Evolutionary conservation across 805 yeast species (phyloP).

Genomic region (Kodamaea kaohsiungensis): DNA sequence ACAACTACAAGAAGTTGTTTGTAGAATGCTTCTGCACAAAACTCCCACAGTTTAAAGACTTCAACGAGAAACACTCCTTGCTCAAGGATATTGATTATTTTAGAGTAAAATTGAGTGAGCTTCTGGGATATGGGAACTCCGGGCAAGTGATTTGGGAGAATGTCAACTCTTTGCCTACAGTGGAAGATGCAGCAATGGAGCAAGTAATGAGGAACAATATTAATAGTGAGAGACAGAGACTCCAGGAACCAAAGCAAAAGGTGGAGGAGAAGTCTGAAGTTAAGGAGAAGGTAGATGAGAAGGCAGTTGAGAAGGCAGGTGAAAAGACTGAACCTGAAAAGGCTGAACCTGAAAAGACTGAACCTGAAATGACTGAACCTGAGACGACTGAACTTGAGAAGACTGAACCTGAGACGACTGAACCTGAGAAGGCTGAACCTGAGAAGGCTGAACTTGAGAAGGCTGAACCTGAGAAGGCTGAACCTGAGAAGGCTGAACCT

Average conservation of each 20-base stretch:
- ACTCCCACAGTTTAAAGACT: slow-evolving; percentile 47
- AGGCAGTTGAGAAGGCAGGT: neutral
- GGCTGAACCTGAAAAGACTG: slow-evolving; percentile 15
- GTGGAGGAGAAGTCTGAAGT: slow-evolving; percentile 10
- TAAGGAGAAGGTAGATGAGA: neutral
- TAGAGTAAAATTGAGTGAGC: slow-evolving; percentile 56
- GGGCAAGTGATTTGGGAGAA: slow-evolving; percentile 65
- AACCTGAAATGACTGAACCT: slow-evolving; percentile 14
- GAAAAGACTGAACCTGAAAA: slow-evolving; percentile 12
- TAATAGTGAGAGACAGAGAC: slow-evolving; percentile 1
- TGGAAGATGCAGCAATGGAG: slow-evolving; percentile 51
- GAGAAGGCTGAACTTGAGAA: neutral
- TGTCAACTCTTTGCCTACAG: slow-evolving; percentile 52
- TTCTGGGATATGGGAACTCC: slow-evolving; percentile 60
- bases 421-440: neutral
- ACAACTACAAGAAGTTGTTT: slow-evolving; percentile 56
- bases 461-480: neutral
- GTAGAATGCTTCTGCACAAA: slow-evolving; percentile 52
- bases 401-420: neutral
- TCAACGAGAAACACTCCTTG: slow-evolving; percentile 53
- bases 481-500: neutral
- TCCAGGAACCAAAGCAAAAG: slow-evolving; percentile 16
- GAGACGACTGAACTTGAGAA: neutral
- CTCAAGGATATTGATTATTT: slow-evolving; percentile 65
- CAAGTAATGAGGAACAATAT: slow-evolving; percentile 40